Percentiles rank a stretch among this genome's conserved stretches.
These are phyloP conservation scores for Eucalyptus leucophloia DNA, from an alignment of 345 rosid genomes.

Conservation along the genomic window DNA sequence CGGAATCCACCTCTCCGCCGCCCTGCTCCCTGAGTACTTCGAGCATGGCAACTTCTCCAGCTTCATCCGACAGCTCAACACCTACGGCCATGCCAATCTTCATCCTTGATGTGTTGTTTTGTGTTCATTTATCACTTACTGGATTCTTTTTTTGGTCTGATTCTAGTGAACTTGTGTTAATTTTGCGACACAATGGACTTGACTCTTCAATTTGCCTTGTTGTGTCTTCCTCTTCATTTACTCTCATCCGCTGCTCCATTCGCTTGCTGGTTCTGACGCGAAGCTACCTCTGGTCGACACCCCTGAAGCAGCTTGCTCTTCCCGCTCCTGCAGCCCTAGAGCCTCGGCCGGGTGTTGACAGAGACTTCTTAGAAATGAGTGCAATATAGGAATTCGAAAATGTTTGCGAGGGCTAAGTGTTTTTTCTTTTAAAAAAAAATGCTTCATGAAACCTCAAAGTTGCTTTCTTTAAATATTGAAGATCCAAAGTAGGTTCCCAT, in stretches of 20 bases:
- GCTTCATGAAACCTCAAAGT: neutral
- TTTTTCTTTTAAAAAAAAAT: accelerated
- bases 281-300: neutral
- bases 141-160: neutral
- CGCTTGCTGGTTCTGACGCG: neutral
- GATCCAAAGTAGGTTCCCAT: accelerated
- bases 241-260: neutral
- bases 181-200: neutral
- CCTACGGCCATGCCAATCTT: conserved; percentile 27
- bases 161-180: neutral
- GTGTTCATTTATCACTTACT: neutral
- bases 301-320: neutral
- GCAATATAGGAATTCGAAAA: neutral
- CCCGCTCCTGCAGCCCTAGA: neutral
- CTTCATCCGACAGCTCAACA: conserved; percentile 60
- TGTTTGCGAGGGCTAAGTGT: neutral
- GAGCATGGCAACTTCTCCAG: conserved; percentile 62
- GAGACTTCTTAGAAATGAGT: neutral
- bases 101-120: neutral
- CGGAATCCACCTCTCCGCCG: conserved; percentile 35
- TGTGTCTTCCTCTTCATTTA: neutral
- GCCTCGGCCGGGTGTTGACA: neutral
- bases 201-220: neutral
- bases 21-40: conserved; percentile 45
- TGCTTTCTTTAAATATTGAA: neutral